These are phyloP conservation scores for Gypsophila paniculata DNA, from an alignment of 179 eudicot genomes.

Conservation along the genomic window DNA sequence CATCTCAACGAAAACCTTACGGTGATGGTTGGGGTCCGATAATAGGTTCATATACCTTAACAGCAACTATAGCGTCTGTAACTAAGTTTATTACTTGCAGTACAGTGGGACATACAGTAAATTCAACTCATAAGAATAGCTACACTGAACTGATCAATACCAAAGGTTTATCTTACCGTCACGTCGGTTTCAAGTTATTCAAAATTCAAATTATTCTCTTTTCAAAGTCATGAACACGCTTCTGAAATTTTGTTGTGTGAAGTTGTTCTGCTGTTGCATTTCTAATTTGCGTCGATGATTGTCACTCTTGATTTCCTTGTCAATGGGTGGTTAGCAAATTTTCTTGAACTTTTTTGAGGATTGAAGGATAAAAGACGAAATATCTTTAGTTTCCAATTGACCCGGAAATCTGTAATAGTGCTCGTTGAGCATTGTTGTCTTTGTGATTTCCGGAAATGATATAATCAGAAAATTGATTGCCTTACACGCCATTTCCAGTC, in stretches of 20 bases:
- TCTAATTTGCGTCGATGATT: background rate
- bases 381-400: background rate
- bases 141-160: constrained; percentile 1
- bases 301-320: background rate
- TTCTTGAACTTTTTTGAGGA: background rate
- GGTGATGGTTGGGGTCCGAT: too few species aligned
- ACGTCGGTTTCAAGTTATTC: background rate
- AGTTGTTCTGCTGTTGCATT: background rate
- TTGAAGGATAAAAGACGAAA: background rate
- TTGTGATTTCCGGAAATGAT: background rate
- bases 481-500: background rate
- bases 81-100: background rate
- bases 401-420: background rate
- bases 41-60: too few species aligned
- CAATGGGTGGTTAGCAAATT: background rate
- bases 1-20: too few species aligned
- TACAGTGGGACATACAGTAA: background rate
- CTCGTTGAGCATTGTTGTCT: background rate
- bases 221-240: background rate
- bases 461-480: background rate
- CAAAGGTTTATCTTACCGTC: background rate
- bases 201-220: background rate
- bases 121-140: background rate
- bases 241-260: background rate
- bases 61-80: too few species aligned